These are phyloP conservation scores for Xylaria multiplex DNA, from an alignment of 2,329 filamentous ascomycete genomes.

Conservation along the genomic window DNA sequence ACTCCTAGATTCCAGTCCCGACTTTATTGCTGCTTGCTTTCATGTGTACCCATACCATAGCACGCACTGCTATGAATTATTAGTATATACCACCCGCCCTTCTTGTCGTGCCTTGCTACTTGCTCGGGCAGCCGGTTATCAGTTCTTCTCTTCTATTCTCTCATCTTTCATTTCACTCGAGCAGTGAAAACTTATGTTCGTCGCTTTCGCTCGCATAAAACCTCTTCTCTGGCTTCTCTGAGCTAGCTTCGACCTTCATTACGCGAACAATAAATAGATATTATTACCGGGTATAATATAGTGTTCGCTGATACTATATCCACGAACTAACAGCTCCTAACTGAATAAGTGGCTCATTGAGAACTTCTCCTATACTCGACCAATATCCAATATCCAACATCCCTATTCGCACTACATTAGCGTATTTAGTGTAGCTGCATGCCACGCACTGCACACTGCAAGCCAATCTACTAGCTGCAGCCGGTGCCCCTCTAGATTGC, in stretches of 20 bases:
- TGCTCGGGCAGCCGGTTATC: neutral
- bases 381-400: neutral
- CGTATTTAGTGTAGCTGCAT: conserved; percentile 21
- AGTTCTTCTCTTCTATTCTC: neutral
- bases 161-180: neutral
- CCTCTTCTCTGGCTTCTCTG: neutral
- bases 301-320: too few relatives aligned
- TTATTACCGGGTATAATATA: too few relatives aligned
- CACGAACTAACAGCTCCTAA: too few relatives aligned
- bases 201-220: neutral
- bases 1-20: conserved; percentile 34
- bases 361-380: neutral
- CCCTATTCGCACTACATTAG: conserved; percentile 6
- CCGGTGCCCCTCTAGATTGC: neutral
- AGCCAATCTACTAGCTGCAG: conserved; percentile 20
- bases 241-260: too few relatives aligned
- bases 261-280: too few relatives aligned
- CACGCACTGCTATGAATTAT: neutral
- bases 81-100: conserved; percentile 14
- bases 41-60: neutral
- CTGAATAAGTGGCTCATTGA: neutral
- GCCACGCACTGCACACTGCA: conserved; percentile 23
- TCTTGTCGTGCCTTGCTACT: neutral
- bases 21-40: conserved; percentile 3
- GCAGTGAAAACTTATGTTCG: neutral